Evolutionary conservation across 73 alveolate species (phyloP).

Genomic region (Tetrahymena elliotti): DNA sequence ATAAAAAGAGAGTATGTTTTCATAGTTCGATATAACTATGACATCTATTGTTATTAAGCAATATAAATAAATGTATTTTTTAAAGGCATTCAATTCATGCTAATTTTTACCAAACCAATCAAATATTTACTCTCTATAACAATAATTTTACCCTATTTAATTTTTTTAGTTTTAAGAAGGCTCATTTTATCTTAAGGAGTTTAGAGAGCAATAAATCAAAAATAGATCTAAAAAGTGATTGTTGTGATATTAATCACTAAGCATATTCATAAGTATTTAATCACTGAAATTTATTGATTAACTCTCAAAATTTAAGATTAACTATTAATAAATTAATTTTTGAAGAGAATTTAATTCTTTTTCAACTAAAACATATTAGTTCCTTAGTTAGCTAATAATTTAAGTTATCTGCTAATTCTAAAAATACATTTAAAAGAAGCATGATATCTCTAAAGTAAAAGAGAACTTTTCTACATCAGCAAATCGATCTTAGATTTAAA

Average conservation of each 20-base stretch:
- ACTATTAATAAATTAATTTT: too few relatives aligned
- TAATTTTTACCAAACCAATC: not conserved
- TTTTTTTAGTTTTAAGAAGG: too few relatives aligned
- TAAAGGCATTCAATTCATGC: not conserved
- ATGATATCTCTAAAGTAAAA: not conserved
- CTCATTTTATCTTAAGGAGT: not conserved
- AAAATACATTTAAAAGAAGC: not conserved
- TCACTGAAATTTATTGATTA: not conserved
- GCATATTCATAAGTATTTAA: not conserved
- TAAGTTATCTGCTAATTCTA: not conserved
- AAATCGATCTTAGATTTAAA: not conserved
- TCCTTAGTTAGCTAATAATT: not conserved
- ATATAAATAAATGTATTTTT: not conserved
- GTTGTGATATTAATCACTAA: not conserved
- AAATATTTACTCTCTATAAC: not conserved
- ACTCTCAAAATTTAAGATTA: not conserved
- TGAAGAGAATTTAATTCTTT: not conserved
- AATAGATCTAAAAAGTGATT: not conserved
- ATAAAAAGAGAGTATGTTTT: not conserved
- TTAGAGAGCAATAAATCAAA: not conserved
- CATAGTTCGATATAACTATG: not conserved
- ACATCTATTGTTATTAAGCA: not conserved
- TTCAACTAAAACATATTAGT: too few relatives aligned
- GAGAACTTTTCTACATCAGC: not conserved
- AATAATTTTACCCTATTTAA: not conserved